Conservation (phyloP, 2,329 filamentous ascomycete genomes). For the Epichloe elymi region DNA sequence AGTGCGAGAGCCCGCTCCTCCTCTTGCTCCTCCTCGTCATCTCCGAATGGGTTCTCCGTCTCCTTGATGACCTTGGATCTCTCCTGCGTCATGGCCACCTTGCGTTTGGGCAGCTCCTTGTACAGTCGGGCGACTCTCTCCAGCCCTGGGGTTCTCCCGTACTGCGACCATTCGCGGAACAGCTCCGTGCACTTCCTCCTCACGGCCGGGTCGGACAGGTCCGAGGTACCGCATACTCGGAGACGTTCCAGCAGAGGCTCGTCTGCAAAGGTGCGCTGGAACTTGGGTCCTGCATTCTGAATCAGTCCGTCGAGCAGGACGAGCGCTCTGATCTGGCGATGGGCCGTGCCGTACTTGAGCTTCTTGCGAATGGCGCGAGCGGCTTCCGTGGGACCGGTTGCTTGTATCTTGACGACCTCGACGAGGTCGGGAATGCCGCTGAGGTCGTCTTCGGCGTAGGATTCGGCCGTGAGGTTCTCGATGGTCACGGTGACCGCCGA, state of each 20-base stretch:
- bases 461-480: conserved; percentile 79
- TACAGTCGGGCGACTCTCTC: conserved; percentile 70
- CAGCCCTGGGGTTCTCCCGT: conserved; percentile 69
- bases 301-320: conserved; percentile 86
- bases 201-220: conserved; percentile 75
- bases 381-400: conserved; percentile 74
- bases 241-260: conserved; percentile 85
- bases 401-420: conserved; percentile 83
- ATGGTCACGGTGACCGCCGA: conserved; percentile 88
- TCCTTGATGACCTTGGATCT: conserved; percentile 75
- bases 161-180: conserved; percentile 81
- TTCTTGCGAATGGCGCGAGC: conserved; percentile 92
- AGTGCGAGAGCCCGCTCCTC: conserved; percentile 20
- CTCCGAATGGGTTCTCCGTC: conserved; percentile 59
- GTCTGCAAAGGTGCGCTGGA: conserved; percentile 79
- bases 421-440: conserved; percentile 88
- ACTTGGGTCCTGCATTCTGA: conserved; percentile 80
- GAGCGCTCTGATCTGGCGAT: conserved; percentile 80
- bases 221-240: conserved; percentile 73
- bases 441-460: conserved; percentile 81
- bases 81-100: conserved; percentile 61
- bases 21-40: conserved; percentile 49
- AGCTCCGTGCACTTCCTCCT: conserved; percentile 76
- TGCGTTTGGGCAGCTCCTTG: conserved; percentile 48
- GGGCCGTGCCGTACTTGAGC: conserved; percentile 93